Conservation (phyloP, 1,139 yeast species). For the Diutina pseudorugosa region DNA sequence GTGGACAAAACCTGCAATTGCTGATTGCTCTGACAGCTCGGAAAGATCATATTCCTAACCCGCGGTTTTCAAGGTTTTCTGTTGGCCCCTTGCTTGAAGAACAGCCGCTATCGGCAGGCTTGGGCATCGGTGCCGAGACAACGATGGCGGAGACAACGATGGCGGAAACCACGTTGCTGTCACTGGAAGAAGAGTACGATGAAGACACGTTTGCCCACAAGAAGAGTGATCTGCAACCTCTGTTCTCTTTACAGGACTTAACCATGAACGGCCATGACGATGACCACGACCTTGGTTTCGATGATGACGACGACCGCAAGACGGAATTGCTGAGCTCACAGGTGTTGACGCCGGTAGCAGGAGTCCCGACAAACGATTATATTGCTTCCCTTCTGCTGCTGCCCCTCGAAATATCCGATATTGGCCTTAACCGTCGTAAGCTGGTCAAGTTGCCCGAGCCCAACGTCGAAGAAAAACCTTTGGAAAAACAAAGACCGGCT, state of each 20-base stretch:
- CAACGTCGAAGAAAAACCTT: neutral
- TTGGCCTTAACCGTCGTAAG: neutral
- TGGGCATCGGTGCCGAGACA: no score
- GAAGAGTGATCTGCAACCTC: neutral
- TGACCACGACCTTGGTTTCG: neutral
- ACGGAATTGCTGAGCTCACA: neutral
- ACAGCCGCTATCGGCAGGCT: neutral
- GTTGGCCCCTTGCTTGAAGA: neutral
- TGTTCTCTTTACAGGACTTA: neutral
- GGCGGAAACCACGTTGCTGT: neutral
- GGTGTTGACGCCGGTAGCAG: neutral
- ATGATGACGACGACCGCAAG: neutral
- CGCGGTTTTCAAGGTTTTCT: conserved; percentile 32
- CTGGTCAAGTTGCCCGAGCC: conserved; percentile 1
- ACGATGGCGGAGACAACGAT: no score
- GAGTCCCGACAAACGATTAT: neutral
- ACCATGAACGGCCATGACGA: neutral
- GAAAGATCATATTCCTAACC: conserved; percentile 23
- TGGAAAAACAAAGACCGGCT: neutral
- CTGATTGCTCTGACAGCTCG: neutral
- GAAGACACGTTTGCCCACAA: neutral
- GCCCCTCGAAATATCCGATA: neutral
- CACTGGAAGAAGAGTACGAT: neutral
- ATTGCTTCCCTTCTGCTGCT: neutral
- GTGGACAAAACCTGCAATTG: neutral